Conservation (phyloP, 768 basidiomycete genomes). For the Pisolithus marmoratus region DNA sequence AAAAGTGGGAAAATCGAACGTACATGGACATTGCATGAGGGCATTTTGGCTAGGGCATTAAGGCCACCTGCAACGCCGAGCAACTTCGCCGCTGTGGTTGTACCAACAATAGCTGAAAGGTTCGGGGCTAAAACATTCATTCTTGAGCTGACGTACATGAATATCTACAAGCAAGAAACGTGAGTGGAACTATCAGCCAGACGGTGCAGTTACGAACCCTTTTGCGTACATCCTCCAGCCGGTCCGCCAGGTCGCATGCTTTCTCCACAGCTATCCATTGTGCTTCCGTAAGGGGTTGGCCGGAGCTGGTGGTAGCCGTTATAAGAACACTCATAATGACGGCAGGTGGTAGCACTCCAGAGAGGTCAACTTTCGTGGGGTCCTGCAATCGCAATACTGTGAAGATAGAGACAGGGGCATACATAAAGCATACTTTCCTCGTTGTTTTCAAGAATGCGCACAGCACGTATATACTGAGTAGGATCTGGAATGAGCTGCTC, state of each 20-base stretch:
- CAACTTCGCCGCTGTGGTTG: constrained; percentile 96
- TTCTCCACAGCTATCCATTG: constrained; percentile 79
- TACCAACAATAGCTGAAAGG: constrained; percentile 96
- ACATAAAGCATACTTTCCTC: constrained; percentile 41
- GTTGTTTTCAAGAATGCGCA: constrained; percentile 80
- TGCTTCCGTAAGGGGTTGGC: constrained; percentile 58
- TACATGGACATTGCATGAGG: constrained; percentile 92
- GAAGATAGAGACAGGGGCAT: neutral
- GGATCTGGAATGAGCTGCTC: constrained; percentile 94
- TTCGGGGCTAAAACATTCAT: constrained; percentile 99
- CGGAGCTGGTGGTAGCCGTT: constrained; percentile 88
- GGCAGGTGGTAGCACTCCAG: constrained; percentile 77
- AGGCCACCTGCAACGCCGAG: constrained; percentile 96
- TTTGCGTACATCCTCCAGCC: constrained; percentile 84
- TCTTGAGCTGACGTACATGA: constrained; percentile 98
- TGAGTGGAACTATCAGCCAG: constrained; percentile 2
- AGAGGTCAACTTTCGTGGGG: constrained; percentile 78
- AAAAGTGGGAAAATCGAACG: constrained; percentile 22
- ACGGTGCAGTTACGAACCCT: constrained; percentile 42
- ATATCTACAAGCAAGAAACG: constrained; percentile 59
- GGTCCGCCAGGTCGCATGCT: constrained; percentile 86
- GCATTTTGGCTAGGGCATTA: constrained; percentile 86
- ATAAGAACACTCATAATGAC: constrained; percentile 95
- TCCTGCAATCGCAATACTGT: constrained; percentile 44
- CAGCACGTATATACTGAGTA: constrained; percentile 86